Conservation (phyloP, 768 basidiomycete species). For the Naganishia kalamii region DNA sequence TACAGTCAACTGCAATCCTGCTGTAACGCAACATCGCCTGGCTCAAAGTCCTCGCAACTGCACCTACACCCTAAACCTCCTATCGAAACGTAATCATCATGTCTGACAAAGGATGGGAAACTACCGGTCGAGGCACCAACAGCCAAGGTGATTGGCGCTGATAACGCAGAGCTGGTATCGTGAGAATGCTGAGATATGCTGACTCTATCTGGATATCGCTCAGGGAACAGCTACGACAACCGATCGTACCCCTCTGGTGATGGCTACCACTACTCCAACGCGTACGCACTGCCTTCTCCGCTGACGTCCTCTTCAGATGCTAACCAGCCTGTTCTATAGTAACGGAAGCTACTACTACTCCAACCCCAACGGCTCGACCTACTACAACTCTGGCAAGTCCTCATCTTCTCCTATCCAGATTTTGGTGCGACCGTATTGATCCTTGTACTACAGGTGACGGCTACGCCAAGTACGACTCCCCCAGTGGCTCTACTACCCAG, state of each 20-base stretch:
- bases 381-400: slow-evolving; percentile 11
- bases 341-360: slow-evolving; percentile 12
- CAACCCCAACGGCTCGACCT: slow-evolving; percentile 13
- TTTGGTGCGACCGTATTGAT: no score
- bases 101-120: slow-evolving; percentile 16
- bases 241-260: slow-evolving; percentile 11
- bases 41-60: no score
- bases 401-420: neutral
- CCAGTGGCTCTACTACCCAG: slow-evolving; percentile 7
- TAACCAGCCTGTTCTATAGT: neutral
- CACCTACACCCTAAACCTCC: no score
- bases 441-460: neutral
- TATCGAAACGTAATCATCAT: no score
- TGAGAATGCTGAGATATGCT: neutral
- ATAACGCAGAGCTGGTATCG: no score
- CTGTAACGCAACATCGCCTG: no score
- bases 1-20: no score
- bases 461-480: slow-evolving; percentile 4
- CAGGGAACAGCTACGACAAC: slow-evolving; percentile 10
- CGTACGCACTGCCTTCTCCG: neutral
- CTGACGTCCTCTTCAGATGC: neutral
- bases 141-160: neutral
- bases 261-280: slow-evolving; percentile 15
- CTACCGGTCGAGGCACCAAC: slow-evolving; percentile 15
- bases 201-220: neutral